Conservation (phyloP, 208 protist genomes). For the Leishmania tarentolae region DNA sequence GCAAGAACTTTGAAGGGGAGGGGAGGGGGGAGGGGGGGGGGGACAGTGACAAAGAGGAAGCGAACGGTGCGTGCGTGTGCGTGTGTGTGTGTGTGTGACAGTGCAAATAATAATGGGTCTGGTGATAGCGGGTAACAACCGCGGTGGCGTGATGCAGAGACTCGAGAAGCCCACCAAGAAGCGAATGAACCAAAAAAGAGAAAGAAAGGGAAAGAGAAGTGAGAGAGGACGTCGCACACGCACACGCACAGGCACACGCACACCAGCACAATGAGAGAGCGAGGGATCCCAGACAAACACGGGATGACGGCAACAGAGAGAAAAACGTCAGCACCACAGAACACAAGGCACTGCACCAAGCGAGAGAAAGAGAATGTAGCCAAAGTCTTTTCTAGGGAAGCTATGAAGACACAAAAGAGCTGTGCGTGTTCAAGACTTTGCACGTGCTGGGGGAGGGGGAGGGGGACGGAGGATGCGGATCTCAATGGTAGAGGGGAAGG, state of each 20-base stretch:
- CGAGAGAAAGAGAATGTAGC: background rate
- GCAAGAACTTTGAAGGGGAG: background rate
- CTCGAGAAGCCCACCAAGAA: too few species aligned
- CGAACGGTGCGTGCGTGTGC: too few species aligned
- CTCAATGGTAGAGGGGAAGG: background rate
- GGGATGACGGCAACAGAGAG: background rate
- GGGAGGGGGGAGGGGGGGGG: background rate
- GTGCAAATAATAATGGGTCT: background rate
- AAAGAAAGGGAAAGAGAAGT: background rate
- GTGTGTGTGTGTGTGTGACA: background rate
- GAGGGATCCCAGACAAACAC: background rate
- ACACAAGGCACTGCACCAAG: too few species aligned
- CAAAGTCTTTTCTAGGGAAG: constrained; percentile 3
- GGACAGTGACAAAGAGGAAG: background rate
- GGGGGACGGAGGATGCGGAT: background rate
- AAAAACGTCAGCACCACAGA: background rate
- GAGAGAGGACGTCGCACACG: background rate
- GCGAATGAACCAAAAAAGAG: background rate
- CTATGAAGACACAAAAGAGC: constrained; percentile 9
- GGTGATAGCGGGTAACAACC: background rate
- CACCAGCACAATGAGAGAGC: background rate
- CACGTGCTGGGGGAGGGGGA: background rate
- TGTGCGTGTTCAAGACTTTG: background rate
- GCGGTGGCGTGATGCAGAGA: background rate
- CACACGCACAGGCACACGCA: background rate